These are phyloP conservation scores for Stephanodiscus minutulus DNA, from an alignment of 108 stramenopile species.

Conservation along the genomic window DNA sequence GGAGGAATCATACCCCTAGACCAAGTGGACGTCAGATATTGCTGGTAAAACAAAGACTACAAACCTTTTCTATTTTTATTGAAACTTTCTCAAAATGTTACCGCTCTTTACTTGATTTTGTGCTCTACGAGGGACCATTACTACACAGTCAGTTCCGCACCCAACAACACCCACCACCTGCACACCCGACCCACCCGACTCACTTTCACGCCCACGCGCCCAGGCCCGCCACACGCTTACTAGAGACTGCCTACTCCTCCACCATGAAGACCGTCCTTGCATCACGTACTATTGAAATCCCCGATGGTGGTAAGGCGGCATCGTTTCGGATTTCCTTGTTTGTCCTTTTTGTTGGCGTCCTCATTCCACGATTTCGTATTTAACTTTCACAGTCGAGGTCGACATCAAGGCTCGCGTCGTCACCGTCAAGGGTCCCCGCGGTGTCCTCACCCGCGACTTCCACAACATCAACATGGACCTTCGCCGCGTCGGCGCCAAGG, in stretches of 20 bases:
- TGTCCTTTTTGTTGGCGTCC: not conserved
- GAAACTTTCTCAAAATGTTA: too few relatives aligned
- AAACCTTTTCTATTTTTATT: too few relatives aligned
- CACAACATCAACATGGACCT: conserved; percentile 95
- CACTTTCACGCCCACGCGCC: conserved; percentile 54
- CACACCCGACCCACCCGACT: not conserved
- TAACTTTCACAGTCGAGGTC: conserved; percentile 70
- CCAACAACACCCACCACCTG: not conserved
- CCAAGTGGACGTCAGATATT: too few relatives aligned
- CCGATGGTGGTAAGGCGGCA: conserved; percentile 60
- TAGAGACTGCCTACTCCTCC: too few relatives aligned
- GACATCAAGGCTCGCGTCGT: conserved; percentile 85
- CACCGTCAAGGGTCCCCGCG: conserved; percentile 93
- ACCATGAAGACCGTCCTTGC: conserved; percentile 88
- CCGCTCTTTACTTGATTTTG: too few relatives aligned
- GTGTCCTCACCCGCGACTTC: conserved; percentile 91
- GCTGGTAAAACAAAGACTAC: too few relatives aligned
- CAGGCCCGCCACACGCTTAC: conserved; percentile 57
- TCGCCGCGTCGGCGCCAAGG: conserved; percentile 54
- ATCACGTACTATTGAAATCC: conserved; percentile 75
- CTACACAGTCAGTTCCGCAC: too few relatives aligned
- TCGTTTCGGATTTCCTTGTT: not conserved
- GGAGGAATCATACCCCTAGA: not conserved
- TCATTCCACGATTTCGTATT: conserved; percentile 8
- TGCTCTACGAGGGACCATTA: too few relatives aligned